Base-by-base conservation (phyloP, 2,329 filamentous ascomycete species). In the Alternaria sp. region DNA sequence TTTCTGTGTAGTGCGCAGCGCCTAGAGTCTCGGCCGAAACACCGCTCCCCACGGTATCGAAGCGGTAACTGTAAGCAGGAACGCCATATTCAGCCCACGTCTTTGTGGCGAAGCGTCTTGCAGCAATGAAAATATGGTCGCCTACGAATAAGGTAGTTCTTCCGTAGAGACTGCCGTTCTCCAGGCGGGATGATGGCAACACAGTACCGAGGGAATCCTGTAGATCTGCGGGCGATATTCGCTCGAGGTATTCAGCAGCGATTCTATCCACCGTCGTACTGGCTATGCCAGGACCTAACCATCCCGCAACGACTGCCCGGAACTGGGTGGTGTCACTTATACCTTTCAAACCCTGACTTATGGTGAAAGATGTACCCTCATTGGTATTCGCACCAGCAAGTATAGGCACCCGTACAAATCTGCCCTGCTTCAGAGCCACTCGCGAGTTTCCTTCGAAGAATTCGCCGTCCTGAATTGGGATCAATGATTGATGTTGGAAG, bases 371-470 rank as follows among this genome's bases (percentile, higher is more conserved):
- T 5, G 58, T 61, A 3, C 87, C 89, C 71, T 91, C 89, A 68
- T 91, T 89, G 1, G 84, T 84, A 72, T 89, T 90, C 28, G 83
- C 84, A 6, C 89, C 89, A 45, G 85, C 79, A 3, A 91, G 79
- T 30, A 90, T 82, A 0, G 88, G 87, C 0, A 90, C 85, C 50
- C 85, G 83, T 63, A 89, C 84, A 65, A 90, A 89, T 15, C 82
- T 82, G 46, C 87, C 87, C 6, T 82, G 26, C 37, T 44, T 53
- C 18, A 20, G 11, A 33, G 33, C 41, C 9, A 15, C 33, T 20
- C 18, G 45, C 20, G 64, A 82, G 84, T 26, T 21, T 33, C 46
- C 43, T 4, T 11, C 30, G 33, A 58, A 43, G 37, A 45, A 45
- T 6, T 43, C 11, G 7, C 62, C 10, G 54, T 28, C 25, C 5